A percentile compares a stretch with the other conserved stretches of the same genome.
Evolutionary conservation across 2,329 filamentous ascomycete genomes (phyloP).

Genomic region (Falciphora oryzae): DNA sequence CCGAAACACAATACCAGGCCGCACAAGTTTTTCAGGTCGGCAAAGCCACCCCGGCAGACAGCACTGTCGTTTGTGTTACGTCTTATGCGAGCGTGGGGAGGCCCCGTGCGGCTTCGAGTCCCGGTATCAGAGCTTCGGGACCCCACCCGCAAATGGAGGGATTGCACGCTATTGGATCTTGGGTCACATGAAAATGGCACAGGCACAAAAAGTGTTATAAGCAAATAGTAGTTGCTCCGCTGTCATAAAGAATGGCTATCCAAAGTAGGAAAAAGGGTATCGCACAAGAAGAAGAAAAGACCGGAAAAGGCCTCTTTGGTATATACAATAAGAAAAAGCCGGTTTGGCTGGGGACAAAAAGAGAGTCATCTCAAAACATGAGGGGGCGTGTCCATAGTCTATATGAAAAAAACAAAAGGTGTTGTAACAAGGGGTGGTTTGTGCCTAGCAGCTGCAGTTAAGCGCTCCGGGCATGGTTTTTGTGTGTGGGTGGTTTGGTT

Average conservation of each 20-base stretch:
- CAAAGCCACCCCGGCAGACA: no score
- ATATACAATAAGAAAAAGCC: background rate
- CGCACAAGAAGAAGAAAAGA: background rate
- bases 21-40: no score
- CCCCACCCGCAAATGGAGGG: no score
- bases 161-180: no score
- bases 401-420: background rate
- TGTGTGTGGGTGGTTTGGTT: background rate
- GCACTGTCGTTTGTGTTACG: no score
- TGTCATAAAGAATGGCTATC: background rate
- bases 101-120: no score
- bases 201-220: no score
- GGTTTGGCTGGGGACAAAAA: background rate
- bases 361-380: background rate
- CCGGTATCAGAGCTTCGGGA: no score
- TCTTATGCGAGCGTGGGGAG: no score
- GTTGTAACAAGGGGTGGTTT: background rate
- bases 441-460: background rate
- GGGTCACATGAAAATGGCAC: no score
- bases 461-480: background rate
- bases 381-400: background rate
- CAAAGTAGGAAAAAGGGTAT: background rate
- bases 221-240: background rate
- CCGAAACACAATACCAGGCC: no score
- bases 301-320: background rate